These are phyloP conservation scores for Phytophthora pinifolia DNA, from an alignment of 352 stramenopile genomes.

Conservation along the genomic window DNA sequence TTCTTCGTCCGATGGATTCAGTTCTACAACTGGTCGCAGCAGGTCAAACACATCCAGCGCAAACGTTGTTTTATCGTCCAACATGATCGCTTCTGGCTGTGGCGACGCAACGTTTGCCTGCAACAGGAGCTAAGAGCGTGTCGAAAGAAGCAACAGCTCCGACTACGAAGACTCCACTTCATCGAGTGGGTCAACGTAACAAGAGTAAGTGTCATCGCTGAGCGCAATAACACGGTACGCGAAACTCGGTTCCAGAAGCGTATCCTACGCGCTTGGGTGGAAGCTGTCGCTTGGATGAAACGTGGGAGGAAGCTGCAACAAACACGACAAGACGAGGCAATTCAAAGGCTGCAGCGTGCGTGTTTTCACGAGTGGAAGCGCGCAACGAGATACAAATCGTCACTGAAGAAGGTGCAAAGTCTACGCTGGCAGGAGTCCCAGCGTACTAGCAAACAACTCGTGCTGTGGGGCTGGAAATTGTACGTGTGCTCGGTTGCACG, in stretches of 20 bases:
- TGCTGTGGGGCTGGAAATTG: slow-evolving; percentile 57
- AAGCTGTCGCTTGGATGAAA: slow-evolving; percentile 18
- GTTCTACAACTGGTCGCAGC: slow-evolving; percentile 50
- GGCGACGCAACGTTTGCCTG: slow-evolving; percentile 52
- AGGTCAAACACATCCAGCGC: slow-evolving; percentile 43
- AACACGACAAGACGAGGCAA: slow-evolving; percentile 2
- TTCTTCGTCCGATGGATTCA: slow-evolving; percentile 68
- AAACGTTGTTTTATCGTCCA: slow-evolving; percentile 53
- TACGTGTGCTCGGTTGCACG: slow-evolving; percentile 41
- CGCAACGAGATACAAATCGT: slow-evolving; percentile 20
- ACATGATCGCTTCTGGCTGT: slow-evolving; percentile 67
- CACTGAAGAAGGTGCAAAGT: slow-evolving; percentile 22
- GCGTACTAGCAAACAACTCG: slow-evolving; percentile 22
- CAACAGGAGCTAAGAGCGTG: slow-evolving; percentile 44
- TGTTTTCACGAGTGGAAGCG: slow-evolving; percentile 37
- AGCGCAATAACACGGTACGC: slow-evolving; percentile 32
- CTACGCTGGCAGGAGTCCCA: slow-evolving; percentile 24
- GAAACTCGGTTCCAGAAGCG: slow-evolving; percentile 25
- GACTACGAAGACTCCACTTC: slow-evolving; percentile 36
- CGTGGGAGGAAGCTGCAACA: slow-evolving; percentile 12
- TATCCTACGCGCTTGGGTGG: slow-evolving; percentile 44
- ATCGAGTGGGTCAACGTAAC: slow-evolving; percentile 59
- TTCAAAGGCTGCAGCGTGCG: slow-evolving; percentile 13
- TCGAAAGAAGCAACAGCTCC: slow-evolving; percentile 23
- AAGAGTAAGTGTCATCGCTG: slow-evolving; percentile 51